Evolutionary conservation across 2,329 filamentous ascomycete genomes (phyloP).

Genomic region (Stachybotrys chartarum): DNA sequence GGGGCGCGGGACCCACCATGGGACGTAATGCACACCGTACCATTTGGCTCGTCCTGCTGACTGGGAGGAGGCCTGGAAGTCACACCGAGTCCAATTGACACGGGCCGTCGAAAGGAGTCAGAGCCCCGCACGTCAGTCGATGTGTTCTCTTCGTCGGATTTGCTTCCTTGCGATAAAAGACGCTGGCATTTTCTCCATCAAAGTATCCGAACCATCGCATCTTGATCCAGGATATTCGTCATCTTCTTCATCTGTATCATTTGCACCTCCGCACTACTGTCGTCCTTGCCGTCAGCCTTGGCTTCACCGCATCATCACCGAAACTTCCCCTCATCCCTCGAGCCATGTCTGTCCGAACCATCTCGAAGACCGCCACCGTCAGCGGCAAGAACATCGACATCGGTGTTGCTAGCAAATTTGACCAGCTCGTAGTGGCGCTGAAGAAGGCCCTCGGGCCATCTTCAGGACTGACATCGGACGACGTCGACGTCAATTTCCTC

Average conservation of each 20-base stretch:
- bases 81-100: neutral
- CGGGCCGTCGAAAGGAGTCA: neutral
- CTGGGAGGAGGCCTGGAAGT: neutral
- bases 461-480: conserved; percentile 74
- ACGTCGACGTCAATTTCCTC: conserved; percentile 69
- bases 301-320: too few relatives aligned
- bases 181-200: neutral
- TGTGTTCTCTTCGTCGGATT: neutral
- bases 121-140: neutral
- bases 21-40: neutral
- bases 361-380: conserved; percentile 7
- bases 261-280: neutral
- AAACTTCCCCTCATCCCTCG: conserved; percentile 1
- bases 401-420: conserved; percentile 44
- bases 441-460: conserved; percentile 69
- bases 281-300: neutral
- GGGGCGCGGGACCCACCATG: neutral
- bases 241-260: neutral
- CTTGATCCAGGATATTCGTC: neutral
- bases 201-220: too few relatives aligned
- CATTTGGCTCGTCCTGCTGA: neutral
- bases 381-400: conserved; percentile 7
- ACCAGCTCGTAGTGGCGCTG: conserved; percentile 65
- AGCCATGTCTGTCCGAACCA: conserved; percentile 28
- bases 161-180: neutral